Evolutionary conservation across 306 rosid genomes (phyloP).

Genomic region (Quillaja saponaria): DNA sequence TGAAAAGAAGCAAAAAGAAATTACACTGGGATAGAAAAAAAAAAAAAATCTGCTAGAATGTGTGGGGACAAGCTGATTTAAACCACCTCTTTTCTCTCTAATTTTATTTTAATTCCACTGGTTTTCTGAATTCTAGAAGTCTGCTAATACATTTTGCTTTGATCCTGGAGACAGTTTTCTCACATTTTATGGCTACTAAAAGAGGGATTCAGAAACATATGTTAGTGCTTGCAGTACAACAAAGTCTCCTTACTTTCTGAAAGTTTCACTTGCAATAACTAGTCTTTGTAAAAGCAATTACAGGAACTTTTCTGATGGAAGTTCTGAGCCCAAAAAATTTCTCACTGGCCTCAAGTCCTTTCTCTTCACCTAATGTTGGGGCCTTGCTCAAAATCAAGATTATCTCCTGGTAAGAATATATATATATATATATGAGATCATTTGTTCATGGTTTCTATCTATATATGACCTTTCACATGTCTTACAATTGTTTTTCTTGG

Average conservation of each 20-base stretch:
- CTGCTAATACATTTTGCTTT: slow-evolving; percentile 22
- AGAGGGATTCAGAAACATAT: slow-evolving; percentile 8
- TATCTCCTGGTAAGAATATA: slow-evolving; percentile 68
- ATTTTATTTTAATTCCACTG: slow-evolving; percentile 20
- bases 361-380: slow-evolving; percentile 71
- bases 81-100: slow-evolving; percentile 44
- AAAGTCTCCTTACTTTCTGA: slow-evolving; percentile 20
- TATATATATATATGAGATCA: no score
- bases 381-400: slow-evolving; percentile 85
- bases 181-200: slow-evolving; percentile 32
- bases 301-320: slow-evolving; percentile 53
- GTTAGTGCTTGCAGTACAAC: slow-evolving; percentile 22
- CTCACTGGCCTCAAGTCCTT: slow-evolving; percentile 67
- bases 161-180: slow-evolving; percentile 25
- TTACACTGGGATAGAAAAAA: background rate
- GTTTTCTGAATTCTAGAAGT: slow-evolving; percentile 35
- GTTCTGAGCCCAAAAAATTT: slow-evolving; percentile 44
- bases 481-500: slow-evolving; percentile 9
- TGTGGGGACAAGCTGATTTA: slow-evolving; percentile 45
- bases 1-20: background rate
- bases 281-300: background rate
- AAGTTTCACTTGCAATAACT: slow-evolving; percentile 28
- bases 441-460: background rate
- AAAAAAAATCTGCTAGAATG: slow-evolving; percentile 42
- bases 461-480: background rate